phyloP scores from a whole-genome alignment of 331 rosid genomes.

The Pyrus hybrid region DNA sequence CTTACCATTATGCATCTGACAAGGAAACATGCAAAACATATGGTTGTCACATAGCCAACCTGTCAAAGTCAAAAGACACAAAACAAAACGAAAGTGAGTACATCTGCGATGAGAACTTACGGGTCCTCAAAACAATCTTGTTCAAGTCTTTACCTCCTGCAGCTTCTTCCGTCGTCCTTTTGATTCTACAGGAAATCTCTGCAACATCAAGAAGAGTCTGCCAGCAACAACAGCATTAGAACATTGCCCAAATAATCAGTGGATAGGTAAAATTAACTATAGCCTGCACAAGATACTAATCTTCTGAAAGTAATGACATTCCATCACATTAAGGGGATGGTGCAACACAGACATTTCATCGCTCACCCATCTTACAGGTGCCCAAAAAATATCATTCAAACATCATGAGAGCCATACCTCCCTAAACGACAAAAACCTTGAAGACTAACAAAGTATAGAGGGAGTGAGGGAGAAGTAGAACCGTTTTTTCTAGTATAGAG shows the following conservation, averaged over 20 bases:
- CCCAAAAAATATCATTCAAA: neutral
- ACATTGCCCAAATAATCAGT: neutral
- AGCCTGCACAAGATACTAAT: neutral
- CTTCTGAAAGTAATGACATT: neutral
- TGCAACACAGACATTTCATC: neutral
- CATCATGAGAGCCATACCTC: neutral
- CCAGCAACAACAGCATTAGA: slow-evolving; percentile 23
- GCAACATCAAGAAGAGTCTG: slow-evolving; percentile 97
- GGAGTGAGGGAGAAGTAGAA: neutral
- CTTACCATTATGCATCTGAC: slow-evolving; percentile 93
- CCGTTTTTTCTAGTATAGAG: neutral
- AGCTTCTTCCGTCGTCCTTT: slow-evolving; percentile 98
- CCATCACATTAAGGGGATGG: neutral
- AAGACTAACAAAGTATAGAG: neutral
- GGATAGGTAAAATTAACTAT: neutral
- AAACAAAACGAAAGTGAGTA: neutral
- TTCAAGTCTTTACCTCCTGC: slow-evolving; percentile 65
- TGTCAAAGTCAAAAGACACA: slow-evolving; percentile 29
- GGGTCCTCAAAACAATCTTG: neutral
- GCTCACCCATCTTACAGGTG: neutral
- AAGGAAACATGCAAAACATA: slow-evolving; percentile 92
- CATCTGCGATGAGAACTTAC: neutral
- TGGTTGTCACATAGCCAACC: slow-evolving; percentile 99
- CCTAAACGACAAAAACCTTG: neutral
- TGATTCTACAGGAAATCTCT: slow-evolving; percentile 95